phyloP scores from a whole-genome alignment of 2,329 filamentous ascomycete species.

The Penicillium sp. region DNA sequence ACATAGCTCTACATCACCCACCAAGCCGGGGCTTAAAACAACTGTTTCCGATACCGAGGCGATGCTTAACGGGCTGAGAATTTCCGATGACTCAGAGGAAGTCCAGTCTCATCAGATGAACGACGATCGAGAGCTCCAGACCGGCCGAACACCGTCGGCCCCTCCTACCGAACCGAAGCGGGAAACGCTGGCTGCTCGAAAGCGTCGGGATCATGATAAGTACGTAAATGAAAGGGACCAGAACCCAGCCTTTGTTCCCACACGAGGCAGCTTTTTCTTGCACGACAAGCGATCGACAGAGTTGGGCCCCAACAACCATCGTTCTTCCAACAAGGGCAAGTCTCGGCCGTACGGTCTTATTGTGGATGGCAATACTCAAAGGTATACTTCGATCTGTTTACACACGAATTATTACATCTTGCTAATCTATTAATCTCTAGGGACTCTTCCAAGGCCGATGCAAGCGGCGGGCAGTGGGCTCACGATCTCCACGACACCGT shows the following conservation, averaged over 20 bases:
- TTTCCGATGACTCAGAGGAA: conserved; percentile 45
- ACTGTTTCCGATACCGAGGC: conserved; percentile 58
- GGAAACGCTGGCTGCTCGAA: conserved; percentile 66
- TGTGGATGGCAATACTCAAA: conserved; percentile 43
- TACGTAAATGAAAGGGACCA: conserved; percentile 85
- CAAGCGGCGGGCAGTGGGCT: conserved; percentile 76
- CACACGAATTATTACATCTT: not conserved
- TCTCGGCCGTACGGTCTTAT: conserved; percentile 53
- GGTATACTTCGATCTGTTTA: conserved; percentile 36
- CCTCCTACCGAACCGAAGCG: conserved; percentile 41
- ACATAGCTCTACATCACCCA: conserved; percentile 34
- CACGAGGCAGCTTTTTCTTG: conserved; percentile 93
- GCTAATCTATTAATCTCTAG: conserved; percentile 34
- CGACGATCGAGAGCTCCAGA: conserved; percentile 27
- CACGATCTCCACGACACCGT: conserved; percentile 88
- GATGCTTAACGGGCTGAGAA: conserved; percentile 60
- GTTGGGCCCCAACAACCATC: conserved; percentile 74
- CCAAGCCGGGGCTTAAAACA: conserved; percentile 35
- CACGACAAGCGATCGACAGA: conserved; percentile 85
- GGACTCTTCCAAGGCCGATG: conserved; percentile 45
- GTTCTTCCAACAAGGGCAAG: conserved; percentile 58
- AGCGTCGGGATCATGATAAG: conserved; percentile 84
- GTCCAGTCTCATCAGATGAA: conserved; percentile 54
- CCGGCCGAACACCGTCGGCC: conserved; percentile 42
- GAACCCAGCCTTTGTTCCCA: conserved; percentile 91